A percentile compares a stretch with the other conserved stretches of the same genome.
Evolutionary conservation across 139 green algal genomes (phyloP).

Genomic region (Deuterostichococcus epilithicus): DNA sequence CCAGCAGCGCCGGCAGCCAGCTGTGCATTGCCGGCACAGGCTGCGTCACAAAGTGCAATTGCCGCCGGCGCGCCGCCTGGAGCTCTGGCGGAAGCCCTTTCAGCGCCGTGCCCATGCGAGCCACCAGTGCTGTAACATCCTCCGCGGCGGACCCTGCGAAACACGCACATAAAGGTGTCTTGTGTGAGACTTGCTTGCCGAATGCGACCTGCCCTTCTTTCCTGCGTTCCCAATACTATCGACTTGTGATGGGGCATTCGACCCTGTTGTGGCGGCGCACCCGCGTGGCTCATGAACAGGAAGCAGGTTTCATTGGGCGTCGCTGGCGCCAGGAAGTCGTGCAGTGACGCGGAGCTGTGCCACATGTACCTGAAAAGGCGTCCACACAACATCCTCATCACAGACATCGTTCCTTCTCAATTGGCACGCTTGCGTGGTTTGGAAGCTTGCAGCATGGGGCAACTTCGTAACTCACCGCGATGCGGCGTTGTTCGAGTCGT

Average conservation of each 20-base stretch:
- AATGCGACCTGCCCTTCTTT: too few relatives aligned
- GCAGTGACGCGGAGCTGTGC: not conserved
- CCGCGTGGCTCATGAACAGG: not conserved
- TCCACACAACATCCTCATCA: not conserved
- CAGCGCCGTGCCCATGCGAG: not conserved
- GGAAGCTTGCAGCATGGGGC: too few relatives aligned
- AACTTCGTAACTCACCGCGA: not conserved
- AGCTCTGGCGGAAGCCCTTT: not conserved
- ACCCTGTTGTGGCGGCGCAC: not conserved
- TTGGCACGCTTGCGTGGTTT: too few relatives aligned
- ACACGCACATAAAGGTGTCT: too few relatives aligned
- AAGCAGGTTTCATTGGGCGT: not conserved
- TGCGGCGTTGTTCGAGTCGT: not conserved
- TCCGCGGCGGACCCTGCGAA: not conserved
- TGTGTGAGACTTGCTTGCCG: too few relatives aligned
- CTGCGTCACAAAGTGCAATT: conserved; percentile 18
- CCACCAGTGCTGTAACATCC: not conserved
- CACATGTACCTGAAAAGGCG: not conserved
- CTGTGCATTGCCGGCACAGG: not conserved
- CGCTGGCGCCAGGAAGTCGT: not conserved
- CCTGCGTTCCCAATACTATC: too few relatives aligned
- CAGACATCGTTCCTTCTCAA: too few relatives aligned
- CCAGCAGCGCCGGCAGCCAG: conserved; percentile 9
- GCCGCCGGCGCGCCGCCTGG: not conserved
- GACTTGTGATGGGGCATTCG: too few relatives aligned